Evolutionary conservation across 768 basidiomycete species (phyloP), one percentile per base, ranked within the genome.

Genomic region (Russula lepida): DNA sequence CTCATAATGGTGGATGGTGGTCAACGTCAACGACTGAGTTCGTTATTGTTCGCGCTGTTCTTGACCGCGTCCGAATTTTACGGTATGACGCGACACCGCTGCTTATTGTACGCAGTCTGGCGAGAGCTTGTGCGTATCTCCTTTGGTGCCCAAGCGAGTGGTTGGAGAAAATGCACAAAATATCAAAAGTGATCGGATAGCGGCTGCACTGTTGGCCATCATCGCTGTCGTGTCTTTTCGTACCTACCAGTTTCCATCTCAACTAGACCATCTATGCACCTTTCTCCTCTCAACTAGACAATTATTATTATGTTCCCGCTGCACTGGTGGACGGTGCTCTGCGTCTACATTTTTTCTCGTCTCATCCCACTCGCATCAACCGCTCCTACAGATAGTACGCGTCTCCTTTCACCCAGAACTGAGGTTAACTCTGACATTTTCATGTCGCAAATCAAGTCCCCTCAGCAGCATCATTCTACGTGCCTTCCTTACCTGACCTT

Each of bases 401-500:
- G 35, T 54, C 21, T 44, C n/a, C n/a, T 25, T 25, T 32, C 21
- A 49, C 51, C 12, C 13, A 15, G 7, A 19, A 32, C 23, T 6
- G 30, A 49, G 32, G 17, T 3, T 35, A 43, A 33, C 56, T 37
- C 54, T 48, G 56, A 59, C 54, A 19, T 48, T 13, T 35, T 37
- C 25, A 3, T 13, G 3, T 43, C 43, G 13, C 23, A 54, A 44
- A 54, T 55, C n/a, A 59, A 90, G 88, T 82, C 46, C 88, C 88
- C 23, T 82, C 89, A 12, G 89, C 92, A 11, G 84, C 91, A 0
- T 89, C 87, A 0, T 93, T 92, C 74, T 93, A 89, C 67, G 88
- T 94, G 46, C 79, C 83, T 2, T 79, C 73, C 28, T 78, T 95
- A 52, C 93, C 93, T 21, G 85, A 83, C 64, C 77, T 95, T 25